phyloP scores from a whole-genome alignment of 2,329 filamentous ascomycete species.

The Tympanopsis confertula region DNA sequence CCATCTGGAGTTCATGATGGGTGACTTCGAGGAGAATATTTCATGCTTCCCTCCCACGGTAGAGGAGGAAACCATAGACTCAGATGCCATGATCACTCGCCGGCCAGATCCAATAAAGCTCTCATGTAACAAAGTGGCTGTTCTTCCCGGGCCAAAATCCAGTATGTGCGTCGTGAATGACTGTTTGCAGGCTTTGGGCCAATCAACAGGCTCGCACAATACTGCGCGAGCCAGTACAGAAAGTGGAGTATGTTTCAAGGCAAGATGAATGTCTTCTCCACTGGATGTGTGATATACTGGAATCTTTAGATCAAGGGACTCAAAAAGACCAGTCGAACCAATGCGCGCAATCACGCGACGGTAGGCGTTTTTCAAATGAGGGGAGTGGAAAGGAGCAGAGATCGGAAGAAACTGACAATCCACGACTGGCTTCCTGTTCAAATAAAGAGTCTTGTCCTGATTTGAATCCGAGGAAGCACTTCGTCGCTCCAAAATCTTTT shows the following conservation, averaged over 20 bases:
- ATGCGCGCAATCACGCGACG: slow-evolving; percentile 70
- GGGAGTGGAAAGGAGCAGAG: slow-evolving; percentile 94
- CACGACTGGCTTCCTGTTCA: slow-evolving; percentile 90
- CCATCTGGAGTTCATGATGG: slow-evolving; percentile 71
- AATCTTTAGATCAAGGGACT: slow-evolving; percentile 63
- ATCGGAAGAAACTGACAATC: slow-evolving; percentile 95
- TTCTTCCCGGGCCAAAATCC: slow-evolving; percentile 92
- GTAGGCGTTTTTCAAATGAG: slow-evolving; percentile 83
- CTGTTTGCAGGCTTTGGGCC: slow-evolving; percentile 91
- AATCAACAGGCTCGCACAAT: slow-evolving; percentile 84
- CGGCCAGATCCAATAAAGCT: no score
- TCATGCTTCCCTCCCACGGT: slow-evolving; percentile 93
- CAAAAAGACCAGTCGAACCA: slow-evolving; percentile 71
- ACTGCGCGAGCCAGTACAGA: slow-evolving; percentile 84
- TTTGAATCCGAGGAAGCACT: slow-evolving; percentile 96
- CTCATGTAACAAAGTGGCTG: no score
- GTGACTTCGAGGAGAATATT: slow-evolving; percentile 92
- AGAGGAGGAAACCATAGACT: slow-evolving; percentile 94
- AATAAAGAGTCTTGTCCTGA: slow-evolving; percentile 86
- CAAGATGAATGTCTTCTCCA: slow-evolving; percentile 68
- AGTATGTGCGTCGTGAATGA: slow-evolving; percentile 83
- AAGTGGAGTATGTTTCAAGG: slow-evolving; percentile 67
- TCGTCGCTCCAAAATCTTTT: slow-evolving; percentile 86
- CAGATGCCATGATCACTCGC: no score
- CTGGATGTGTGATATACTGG: slow-evolving; percentile 84